Evolutionary conservation across 208 protist species (phyloP), one percentile per base, ranked within the genome.

Genomic region (Acanthamoeba castellanii): DNA sequence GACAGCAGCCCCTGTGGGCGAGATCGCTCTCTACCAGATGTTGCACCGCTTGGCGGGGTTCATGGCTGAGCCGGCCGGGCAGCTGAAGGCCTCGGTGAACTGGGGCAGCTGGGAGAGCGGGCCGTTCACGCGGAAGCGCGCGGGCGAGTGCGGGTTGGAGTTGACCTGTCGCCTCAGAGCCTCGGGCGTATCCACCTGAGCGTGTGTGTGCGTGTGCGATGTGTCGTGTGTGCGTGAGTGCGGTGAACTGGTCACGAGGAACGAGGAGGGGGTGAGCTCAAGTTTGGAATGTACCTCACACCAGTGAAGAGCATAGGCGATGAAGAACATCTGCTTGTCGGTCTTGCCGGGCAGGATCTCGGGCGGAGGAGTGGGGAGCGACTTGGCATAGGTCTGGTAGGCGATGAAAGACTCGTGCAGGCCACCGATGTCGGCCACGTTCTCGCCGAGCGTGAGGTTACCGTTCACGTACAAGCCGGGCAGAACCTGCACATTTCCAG

Each of bases 401-500:
- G 90, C 90, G 66, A 66, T 59, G 66, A 59, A 94, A 25, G 90
- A 72, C 70, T 94, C 50, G 14, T 94, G 42, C n/a, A 94, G n/a
- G 14, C 90, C 90, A 30, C 90, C 90, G 22, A 94, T 94, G n/a
- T 94, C 90, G 47, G 90, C 90, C 50, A 82, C 37, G 90, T 94
- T 94, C 68, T 94, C 90, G 6, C 90, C 90, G 32, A 84, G 47
- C n/a, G 90, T 94, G 30, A 94, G 70, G 66, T 94, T 66, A 6
- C 90, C 90, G 90, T 94, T 94, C 16, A 94, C 90, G 70, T 85
- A 85, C 37, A 85, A 7, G 47, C 78, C 78, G 27, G 78, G 78
- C 22, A 85, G 78, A 27, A 85, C 78, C 78, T 85, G 27, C 34
- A 61, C 52, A 59, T 50, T 6, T 8, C 30, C 18, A 37, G 16